Evolutionary conservation across 805 yeast genomes (phyloP).

Genomic region (Tetrapisispora iriomotensis): DNA sequence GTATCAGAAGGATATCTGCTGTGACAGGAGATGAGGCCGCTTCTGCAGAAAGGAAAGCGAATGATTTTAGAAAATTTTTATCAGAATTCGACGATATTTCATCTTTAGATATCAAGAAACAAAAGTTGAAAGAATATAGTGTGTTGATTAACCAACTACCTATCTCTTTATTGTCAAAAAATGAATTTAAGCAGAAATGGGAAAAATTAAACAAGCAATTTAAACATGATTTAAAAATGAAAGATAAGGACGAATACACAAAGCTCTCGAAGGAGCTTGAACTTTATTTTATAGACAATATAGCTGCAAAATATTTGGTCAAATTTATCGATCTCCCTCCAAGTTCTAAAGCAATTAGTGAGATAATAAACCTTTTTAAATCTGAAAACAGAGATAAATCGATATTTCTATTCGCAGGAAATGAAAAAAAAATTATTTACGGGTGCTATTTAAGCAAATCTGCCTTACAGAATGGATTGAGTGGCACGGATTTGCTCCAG

Average conservation of each 20-base stretch:
- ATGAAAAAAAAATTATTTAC: conserved; percentile 75
- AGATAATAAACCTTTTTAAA: conserved; percentile 77
- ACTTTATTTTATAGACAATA: conserved; percentile 47
- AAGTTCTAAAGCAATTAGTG: conserved; percentile 88
- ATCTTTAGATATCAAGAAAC: conserved; percentile 70
- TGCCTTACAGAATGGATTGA: conserved; percentile 57
- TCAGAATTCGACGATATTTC: conserved; percentile 50
- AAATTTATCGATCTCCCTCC: conserved; percentile 59
- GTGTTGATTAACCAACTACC: conserved; percentile 72
- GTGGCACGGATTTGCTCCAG: conserved; percentile 64
- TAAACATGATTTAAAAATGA: conserved; percentile 77
- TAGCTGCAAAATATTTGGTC: conserved; percentile 49
- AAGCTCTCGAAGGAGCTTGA: conserved; percentile 68
- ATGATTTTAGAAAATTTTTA: conserved; percentile 54
- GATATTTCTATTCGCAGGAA: conserved; percentile 70
- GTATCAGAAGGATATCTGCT: conserved; percentile 95
- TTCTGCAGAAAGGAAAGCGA: conserved; percentile 78
- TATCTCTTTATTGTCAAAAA: conserved; percentile 73
- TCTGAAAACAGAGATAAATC: conserved; percentile 58
- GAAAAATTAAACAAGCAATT: conserved; percentile 71
- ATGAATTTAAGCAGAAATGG: conserved; percentile 62
- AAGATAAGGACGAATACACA: conserved; percentile 80
- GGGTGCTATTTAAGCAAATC: conserved; percentile 80
- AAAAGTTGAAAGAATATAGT: conserved; percentile 70
- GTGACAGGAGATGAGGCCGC: conserved; percentile 88